Evolutionary conservation across 768 basidiomycete genomes (phyloP), one percentile per base, ranked within the genome.

Genomic region (Pleurotus pulmonarius): DNA sequence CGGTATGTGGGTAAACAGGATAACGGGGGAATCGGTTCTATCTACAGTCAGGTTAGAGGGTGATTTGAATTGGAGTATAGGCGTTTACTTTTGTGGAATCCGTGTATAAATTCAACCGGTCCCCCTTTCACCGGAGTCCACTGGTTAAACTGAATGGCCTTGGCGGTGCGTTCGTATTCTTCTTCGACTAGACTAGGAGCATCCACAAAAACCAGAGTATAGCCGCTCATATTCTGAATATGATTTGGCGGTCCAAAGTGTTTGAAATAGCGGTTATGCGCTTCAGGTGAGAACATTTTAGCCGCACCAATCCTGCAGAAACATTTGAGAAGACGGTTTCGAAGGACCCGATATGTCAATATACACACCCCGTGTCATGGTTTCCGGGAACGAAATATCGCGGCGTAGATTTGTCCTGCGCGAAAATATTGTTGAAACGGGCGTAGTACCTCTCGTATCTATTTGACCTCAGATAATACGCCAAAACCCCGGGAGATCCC

Each of bases 1-100:
- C n/a, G 95, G 95, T 47, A 98, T 92, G 66, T 98, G 95, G 2
- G 83, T 87, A 57, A 97, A 82, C 25, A 96, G 73, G 18, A 95
- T 73, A n/a, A 81, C 69, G 0, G 89, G 87, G 37, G 77, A 70
- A 16, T 58, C 54, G 38, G 9, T 56, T 56, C 15, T 16, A 24
- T 15, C 39, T 1, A 2, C 8, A 39, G 26, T 54, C 61, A 57
- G 46, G 11, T 12, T 40, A 47, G 26, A 40, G 34, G 16, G 37
- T 13, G 8, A 18, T 5, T 49, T 16, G 38, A 34, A 34, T 34
- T 34, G 29, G 3, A 34, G 29, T 11, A 9, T 12, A 26, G 38
- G 15, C 24, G 12, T 68, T 57, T 43, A 77, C 78, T 66, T 65
- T 71, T 60, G 7, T 66, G 69, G 49, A 76, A 75, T 49, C 71